phyloP scores from a whole-genome alignment of 1,139 yeast genomes.

The Scheffersomyces cryptocercus region DNA sequence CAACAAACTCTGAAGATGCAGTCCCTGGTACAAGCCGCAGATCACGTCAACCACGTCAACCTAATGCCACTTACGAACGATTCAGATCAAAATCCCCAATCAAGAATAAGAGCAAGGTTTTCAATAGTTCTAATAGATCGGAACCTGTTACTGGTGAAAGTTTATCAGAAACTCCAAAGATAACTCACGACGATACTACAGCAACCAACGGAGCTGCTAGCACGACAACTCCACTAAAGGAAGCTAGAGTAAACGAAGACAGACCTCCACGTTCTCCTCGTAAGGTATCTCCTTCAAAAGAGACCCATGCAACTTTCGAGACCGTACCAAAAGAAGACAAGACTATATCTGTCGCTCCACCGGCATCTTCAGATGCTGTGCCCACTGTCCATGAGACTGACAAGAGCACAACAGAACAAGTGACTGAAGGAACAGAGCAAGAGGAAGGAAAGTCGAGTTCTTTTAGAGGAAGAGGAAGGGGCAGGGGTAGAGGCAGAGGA shows the following conservation, averaged over 20 bases:
- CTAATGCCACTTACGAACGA: neutral
- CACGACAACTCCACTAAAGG: too few species aligned
- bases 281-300: too few species aligned
- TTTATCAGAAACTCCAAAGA: too few species aligned
- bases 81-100: slow-evolving; percentile 1
- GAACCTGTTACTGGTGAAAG: too few species aligned
- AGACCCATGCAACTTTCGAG: too few species aligned
- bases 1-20: slow-evolving; percentile 2
- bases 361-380: neutral
- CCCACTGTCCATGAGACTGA: slow-evolving; percentile 1
- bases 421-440: slow-evolving; percentile 4
- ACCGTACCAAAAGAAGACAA: neutral
- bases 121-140: neutral
- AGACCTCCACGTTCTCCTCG: too few species aligned
- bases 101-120: neutral
- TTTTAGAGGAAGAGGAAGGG: slow-evolving; percentile 6
- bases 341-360: neutral
- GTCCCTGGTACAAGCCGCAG: neutral
- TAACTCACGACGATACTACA: too few species aligned
- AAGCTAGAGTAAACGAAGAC: too few species aligned
- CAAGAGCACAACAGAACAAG: neutral
- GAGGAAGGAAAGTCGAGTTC: slow-evolving; percentile 11
- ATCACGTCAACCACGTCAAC: neutral
- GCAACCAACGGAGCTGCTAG: too few species aligned
- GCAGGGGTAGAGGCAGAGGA: slow-evolving; percentile 18